Evolutionary conservation across 192 early-diverging fungal species (phyloP), one percentile per base, ranked within the genome.

Genomic region (Paraglomus occultum): DNA sequence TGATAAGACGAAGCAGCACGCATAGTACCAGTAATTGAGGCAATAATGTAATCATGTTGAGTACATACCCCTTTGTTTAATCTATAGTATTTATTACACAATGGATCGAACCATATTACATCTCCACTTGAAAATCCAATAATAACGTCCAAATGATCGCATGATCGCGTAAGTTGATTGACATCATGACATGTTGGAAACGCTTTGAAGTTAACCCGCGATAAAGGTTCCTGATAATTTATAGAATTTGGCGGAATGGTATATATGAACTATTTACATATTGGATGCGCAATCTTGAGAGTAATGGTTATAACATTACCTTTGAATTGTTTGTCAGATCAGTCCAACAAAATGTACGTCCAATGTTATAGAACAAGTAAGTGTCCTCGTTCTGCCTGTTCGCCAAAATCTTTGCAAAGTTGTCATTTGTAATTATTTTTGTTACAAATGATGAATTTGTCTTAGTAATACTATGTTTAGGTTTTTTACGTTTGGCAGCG

Each of bases 151-250:
- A 97, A 72, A 60, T 85, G 90, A 46, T 90, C 81, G 51, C 76
- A 81, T 52, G 77, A 86, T 18, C 89, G 75, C 3, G 89, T 92
- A 11, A 87, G 62, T 18, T 81, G 64, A 75, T 95, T 96, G 18
- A 95, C 84, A 77, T 92, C 94, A 74, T 94, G 90, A 63, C 91
- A 95, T 2, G 90, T 89, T 0, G 94, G 90, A 58, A 86, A 85
- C 22, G 85, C 87, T 48, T 91, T 85, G 59, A 99, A 88, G 45
- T 87, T 78, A 6, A 96, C 79, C 8, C 87, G 83, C 8, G 93
- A 92, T 43, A 99, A 79, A 0, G 92, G 90, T 31, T 95, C 90
- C 87, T 92, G 76, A 44, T 57, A 20, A 5, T 71, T 70, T 10
- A 73, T 20, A 50, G 66, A 71, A 17, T 47, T 50, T 58, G 77